Percentiles rank a stretch among this genome's conserved stretches.
phyloP scores from a whole-genome alignment of 192 early-diverging fungal species.

The Entophlyctis luteolus region DNA sequence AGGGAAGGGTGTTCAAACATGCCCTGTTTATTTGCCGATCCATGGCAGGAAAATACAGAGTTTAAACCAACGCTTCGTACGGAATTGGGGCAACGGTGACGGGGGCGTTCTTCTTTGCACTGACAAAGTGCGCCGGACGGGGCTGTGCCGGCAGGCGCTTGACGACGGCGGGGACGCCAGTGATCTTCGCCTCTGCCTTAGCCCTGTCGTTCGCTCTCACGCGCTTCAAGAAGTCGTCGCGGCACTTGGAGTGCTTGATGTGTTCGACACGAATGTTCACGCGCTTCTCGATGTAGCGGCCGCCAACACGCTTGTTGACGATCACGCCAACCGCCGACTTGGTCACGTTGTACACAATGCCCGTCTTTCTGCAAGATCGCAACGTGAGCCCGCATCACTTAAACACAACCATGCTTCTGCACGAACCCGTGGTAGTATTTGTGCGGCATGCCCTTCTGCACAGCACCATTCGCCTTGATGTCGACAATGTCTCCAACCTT shows the following conservation, averaged over 20 bases:
- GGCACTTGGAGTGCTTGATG: constrained; percentile 99
- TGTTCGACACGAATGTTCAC: constrained; percentile 98
- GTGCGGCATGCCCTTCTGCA: constrained; percentile 99
- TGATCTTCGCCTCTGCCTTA: constrained; percentile 78
- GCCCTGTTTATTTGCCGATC: no score
- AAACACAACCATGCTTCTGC: no score
- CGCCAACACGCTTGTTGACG: constrained; percentile 96
- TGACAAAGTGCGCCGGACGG: constrained; percentile 82
- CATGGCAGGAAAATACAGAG: no score
- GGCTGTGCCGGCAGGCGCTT: constrained; percentile 91
- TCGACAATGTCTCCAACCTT: constrained; percentile 99
- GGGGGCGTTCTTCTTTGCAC: constrained; percentile 82
- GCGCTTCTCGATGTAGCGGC: constrained; percentile 97
- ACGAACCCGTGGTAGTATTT: constrained; percentile 98
- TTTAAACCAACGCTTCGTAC: constrained; percentile 80
- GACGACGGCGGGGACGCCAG: constrained; percentile 71
- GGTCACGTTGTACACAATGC: constrained; percentile 99
- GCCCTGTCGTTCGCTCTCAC: constrained; percentile 90
- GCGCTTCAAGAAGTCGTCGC: constrained; percentile 93
- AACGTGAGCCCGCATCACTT: not conserved
- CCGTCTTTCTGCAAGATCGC: constrained; percentile 71
- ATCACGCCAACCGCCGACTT: constrained; percentile 98
- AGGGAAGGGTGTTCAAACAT: no score
- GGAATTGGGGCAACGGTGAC: constrained; percentile 92
- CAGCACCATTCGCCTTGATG: constrained; percentile 97